These are phyloP conservation scores for Trichoderma reesei DNA, from an alignment of 495 filamentous ascomycete genomes.

Conservation along the genomic window DNA sequence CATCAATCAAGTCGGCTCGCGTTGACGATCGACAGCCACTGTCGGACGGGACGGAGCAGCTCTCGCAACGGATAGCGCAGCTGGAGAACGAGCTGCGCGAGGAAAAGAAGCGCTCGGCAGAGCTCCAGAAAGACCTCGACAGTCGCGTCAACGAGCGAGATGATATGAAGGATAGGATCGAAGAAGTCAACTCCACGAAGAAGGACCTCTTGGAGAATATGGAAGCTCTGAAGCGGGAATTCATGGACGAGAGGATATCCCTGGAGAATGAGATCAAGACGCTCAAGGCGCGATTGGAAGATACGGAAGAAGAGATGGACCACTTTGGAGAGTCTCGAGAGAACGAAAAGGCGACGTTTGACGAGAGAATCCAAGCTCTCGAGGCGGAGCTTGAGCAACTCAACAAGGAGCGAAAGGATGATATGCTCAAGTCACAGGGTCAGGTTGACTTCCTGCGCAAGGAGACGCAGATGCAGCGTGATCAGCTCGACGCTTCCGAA, in stretches of 20 bases:
- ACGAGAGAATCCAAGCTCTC: conserved; percentile 58
- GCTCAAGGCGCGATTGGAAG: conserved; percentile 66
- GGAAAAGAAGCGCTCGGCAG: conserved; percentile 41
- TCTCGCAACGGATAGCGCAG: conserved; percentile 52
- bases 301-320: conserved; percentile 84
- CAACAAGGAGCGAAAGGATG: conserved; percentile 45
- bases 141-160: conserved; percentile 48
- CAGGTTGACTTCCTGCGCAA: conserved; percentile 45
- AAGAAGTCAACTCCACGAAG: conserved; percentile 84
- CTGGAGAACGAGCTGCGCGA: conserved; percentile 69
- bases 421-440: conserved; percentile 45
- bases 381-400: conserved; percentile 59
- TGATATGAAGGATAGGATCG: conserved; percentile 58
- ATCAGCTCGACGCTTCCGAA: conserved; percentile 43
- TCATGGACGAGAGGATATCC: conserved; percentile 69
- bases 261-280: conserved; percentile 70
- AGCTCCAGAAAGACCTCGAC: conserved; percentile 52
- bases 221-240: conserved; percentile 82
- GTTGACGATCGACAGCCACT: not conserved
- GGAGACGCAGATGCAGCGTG: conserved; percentile 44
- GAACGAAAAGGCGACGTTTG: conserved; percentile 58
- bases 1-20: conserved; percentile 29
- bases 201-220: conserved; percentile 91
- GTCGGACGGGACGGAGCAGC: conserved; percentile 25
- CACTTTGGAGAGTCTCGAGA: conserved; percentile 72